Base-by-base conservation (phyloP, 176 grass and related monocot species). In the Thalia dealbata region DNA sequence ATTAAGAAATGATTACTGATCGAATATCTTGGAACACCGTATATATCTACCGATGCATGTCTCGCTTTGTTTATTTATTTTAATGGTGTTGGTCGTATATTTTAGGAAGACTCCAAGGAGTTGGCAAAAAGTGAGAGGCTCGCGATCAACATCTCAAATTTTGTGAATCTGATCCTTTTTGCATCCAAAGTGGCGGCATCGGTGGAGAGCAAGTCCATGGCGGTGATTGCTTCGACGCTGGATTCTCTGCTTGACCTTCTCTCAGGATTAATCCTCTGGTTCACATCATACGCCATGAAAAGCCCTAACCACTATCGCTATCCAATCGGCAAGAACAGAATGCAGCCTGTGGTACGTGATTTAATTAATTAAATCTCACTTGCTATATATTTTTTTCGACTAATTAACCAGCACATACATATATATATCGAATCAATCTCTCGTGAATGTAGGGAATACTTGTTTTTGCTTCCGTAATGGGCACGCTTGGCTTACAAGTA, bases 401-500 rank as follows among this genome's bases (percentile, higher is more conserved):
- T n/a, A n/a, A n/a, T n/a, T n/a, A n/a, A n/a, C n/a, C n/a, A n/a
- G n/a, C n/a, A n/a, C n/a, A n/a, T n/a, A n/a, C n/a, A n/a, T n/a
- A n/a, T n/a, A n/a, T n/a, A n/a, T n/a, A n/a, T n/a, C n/a, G n/a
- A n/a, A n/a, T n/a, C n/a, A n/a, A n/a, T n/a, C n/a, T n/a, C n/a
- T n/a, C 46, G 26, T 25, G 19, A 41, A 46, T 66, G 52, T 72
- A 99, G 95, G 95, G 95, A 15, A 99, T 99, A 19, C 78, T 99
- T 78, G 87, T 99, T 42, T 99, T 99, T 10, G 95, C 95, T 73
- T 99, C 95, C 0, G 76, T 99, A 0, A 99, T 99, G 90, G 95
- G 85, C 1, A 93, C 90, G 42, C 85, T 99, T 48, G 95, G 95
- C 3, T 86, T 99, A 26, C 95, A 99, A 79, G 77, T 99, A 12